These are phyloP conservation scores for Arabidopsis thaliana DNA, from an alignment of 345 rosid species.

Conservation along the genomic window TAIR10.1 NC_003076.8:5349001-5349500, in stretches of 20 bases:
- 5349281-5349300: conserved; percentile 53
- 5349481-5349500: conserved; percentile 86
- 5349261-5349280: conserved; percentile 28
- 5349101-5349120: background rate
- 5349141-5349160: background rate
- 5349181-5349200: background rate
- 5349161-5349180: background rate
- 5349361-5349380: conserved; percentile 72
- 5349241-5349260: background rate
- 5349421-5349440: conserved; percentile 51
- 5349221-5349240: background rate
- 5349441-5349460: conserved; percentile 56
- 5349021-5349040: too few species aligned
- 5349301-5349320: conserved; percentile 66
- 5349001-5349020: too few species aligned
- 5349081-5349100: too few species aligned
- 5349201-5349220: background rate
- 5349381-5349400: conserved; percentile 54
- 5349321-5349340: conserved; percentile 67
- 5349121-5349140: background rate
- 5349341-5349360: conserved; percentile 60
- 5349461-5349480: conserved; percentile 88
- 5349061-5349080: too few species aligned
- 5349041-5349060: too few species aligned
- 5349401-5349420: conserved; percentile 47